A percentile compares a stretch with the other conserved stretches of the same genome.
phyloP scores from a whole-genome alignment of 345 rosid species.

The Noccaea caerulescens region DNA sequence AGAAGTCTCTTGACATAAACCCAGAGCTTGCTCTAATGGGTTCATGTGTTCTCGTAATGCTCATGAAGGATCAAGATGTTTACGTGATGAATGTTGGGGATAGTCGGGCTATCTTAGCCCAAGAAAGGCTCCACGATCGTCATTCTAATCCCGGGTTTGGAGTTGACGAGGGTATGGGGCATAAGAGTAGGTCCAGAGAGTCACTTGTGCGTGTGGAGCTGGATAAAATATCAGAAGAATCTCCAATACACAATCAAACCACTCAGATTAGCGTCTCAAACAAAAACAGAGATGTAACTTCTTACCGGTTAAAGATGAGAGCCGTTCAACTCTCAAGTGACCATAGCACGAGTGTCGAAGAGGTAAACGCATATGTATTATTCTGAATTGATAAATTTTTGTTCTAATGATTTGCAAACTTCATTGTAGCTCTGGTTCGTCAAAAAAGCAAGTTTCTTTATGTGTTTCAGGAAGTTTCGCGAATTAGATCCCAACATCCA shows the following conservation, averaged over 20 bases:
- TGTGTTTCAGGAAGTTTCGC: slow-evolving; percentile 69
- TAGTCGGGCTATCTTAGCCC: slow-evolving; percentile 87
- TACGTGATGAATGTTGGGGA: slow-evolving; percentile 98
- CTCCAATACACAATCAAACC: slow-evolving; percentile 81
- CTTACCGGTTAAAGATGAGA: slow-evolving; percentile 87
- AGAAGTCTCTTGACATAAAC: slow-evolving; percentile 76
- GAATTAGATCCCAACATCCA: slow-evolving; percentile 85
- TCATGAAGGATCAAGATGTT: slow-evolving; percentile 97
- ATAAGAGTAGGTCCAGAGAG: slow-evolving; percentile 80
- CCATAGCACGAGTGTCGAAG: slow-evolving; percentile 86
- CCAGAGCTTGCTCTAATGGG: slow-evolving; percentile 98
- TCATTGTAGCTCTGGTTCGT: slow-evolving; percentile 2
- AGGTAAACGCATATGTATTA: slow-evolving; percentile 50
- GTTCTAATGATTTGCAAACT: slow-evolving; percentile 9
- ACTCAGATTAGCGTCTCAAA: slow-evolving; percentile 71
- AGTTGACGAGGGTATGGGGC: slow-evolving; percentile 75
- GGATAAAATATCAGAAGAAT: slow-evolving; percentile 96
- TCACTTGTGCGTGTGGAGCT: slow-evolving; percentile 89
- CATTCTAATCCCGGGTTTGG: slow-evolving; percentile 60
- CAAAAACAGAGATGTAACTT: slow-evolving; percentile 83
- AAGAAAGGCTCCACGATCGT: slow-evolving; percentile 84
- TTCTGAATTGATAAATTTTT: neutral
- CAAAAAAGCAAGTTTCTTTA: slow-evolving; percentile 15
- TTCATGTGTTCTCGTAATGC: slow-evolving; percentile 91
- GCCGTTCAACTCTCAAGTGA: slow-evolving; percentile 96